These are phyloP conservation scores for Fusarium oxysporum DNA, from an alignment of 2,329 filamentous ascomycete species.

Conservation along the genomic window DNA sequence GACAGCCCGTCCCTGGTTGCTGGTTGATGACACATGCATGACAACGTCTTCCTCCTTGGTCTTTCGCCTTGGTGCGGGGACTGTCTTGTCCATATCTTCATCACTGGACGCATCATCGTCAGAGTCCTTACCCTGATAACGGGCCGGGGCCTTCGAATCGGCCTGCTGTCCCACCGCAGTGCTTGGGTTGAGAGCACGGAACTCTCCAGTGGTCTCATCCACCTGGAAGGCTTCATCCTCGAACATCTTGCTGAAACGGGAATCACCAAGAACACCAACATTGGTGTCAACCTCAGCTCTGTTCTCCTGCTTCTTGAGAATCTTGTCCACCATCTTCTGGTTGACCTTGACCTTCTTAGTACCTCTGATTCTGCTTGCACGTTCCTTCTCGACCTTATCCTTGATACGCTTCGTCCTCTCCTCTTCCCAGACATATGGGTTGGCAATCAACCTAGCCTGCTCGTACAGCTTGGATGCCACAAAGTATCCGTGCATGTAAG, in stretches of 20 bases:
- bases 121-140: slow-evolving; percentile 55
- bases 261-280: slow-evolving; percentile 80
- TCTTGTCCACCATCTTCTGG: slow-evolving; percentile 80
- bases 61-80: slow-evolving; percentile 36
- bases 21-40: slow-evolving; percentile 78
- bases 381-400: slow-evolving; percentile 96
- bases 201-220: slow-evolving; percentile 90
- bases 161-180: slow-evolving; percentile 63
- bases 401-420: slow-evolving; percentile 91
- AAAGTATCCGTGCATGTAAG: slow-evolving; percentile 99
- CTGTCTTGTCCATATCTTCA: slow-evolving; percentile 51
- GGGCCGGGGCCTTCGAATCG: slow-evolving; percentile 51
- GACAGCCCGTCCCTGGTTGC: slow-evolving; percentile 67
- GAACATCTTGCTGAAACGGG: slow-evolving; percentile 89
- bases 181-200: slow-evolving; percentile 89
- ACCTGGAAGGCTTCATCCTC: slow-evolving; percentile 93
- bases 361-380: slow-evolving; percentile 92
- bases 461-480: slow-evolving; percentile 96
- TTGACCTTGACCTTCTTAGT: slow-evolving; percentile 99
- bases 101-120: slow-evolving; percentile 60
- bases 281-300: slow-evolving; percentile 67
- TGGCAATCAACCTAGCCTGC: slow-evolving; percentile 90
- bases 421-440: slow-evolving; percentile 94
- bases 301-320: slow-evolving; percentile 73
- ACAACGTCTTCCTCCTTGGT: slow-evolving; percentile 57